phyloP scores from a whole-genome alignment of 345 rosid species.

The Brassica rapa region DNA sequence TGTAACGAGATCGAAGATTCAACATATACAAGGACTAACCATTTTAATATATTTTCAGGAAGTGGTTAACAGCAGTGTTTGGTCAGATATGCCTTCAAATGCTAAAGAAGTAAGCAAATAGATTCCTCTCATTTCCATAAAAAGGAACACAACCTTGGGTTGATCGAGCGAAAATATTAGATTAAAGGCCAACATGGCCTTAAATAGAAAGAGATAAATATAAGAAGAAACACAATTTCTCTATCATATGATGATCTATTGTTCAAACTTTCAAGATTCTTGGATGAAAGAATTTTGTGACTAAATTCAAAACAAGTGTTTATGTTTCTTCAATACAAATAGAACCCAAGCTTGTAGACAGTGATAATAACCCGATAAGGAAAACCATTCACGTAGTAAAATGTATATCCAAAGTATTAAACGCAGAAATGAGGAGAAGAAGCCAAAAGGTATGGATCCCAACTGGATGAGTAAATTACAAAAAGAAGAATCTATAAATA shows the following conservation, averaged over 20 bases:
- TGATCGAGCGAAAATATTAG: neutral
- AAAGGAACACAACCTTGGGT: neutral
- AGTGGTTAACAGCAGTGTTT: neutral
- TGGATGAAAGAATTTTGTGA: neutral
- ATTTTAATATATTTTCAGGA: neutral
- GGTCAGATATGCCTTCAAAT: neutral
- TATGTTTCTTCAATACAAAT: neutral
- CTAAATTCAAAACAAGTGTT: neutral
- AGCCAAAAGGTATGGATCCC: neutral
- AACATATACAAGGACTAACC: too few species aligned
- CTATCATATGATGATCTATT: neutral
- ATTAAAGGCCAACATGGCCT: neutral
- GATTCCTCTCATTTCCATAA: neutral
- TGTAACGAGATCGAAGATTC: too few species aligned
- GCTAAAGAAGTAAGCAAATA: neutral
- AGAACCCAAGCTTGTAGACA: neutral
- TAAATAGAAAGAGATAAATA: neutral
- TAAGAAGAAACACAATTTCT: neutral
- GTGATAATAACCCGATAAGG: neutral
- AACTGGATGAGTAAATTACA: neutral
- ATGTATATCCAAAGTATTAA: neutral
- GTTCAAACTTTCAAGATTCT: neutral
- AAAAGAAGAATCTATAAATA: neutral
- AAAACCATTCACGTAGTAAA: neutral
- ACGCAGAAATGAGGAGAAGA: neutral